Percentiles rank a stretch among this genome's conserved stretches.
Conservation (phyloP, 345 rosid species). For the Salix arbutifolia region DNA sequence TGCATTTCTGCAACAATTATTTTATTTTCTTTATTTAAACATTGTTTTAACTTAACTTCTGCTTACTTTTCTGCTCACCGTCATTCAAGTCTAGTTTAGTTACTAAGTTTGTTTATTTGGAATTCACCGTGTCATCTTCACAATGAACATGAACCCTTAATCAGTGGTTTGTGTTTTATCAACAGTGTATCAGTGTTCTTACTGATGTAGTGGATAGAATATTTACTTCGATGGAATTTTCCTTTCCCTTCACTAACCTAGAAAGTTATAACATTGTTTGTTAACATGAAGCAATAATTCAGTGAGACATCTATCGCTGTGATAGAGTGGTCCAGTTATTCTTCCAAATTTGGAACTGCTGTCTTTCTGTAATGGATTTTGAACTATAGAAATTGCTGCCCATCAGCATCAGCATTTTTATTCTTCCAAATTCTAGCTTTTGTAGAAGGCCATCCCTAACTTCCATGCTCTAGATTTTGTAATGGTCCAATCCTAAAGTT, state of each 20-base stretch:
- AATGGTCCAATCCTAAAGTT: background rate
- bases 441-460: background rate
- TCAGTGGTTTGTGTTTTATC: background rate
- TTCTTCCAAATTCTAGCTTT: background rate
- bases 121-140: background rate
- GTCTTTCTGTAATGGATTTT: background rate
- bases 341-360: background rate
- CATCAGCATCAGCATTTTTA: background rate
- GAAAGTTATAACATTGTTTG: background rate
- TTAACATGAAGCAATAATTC: background rate
- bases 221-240: background rate
- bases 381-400: background rate
- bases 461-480: background rate
- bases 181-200: background rate
- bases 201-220: background rate
- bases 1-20: background rate
- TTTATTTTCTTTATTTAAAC: background rate
- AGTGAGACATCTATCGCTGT: background rate
- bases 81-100: background rate
- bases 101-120: background rate
- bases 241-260: background rate
- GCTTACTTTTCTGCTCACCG: background rate
- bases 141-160: background rate
- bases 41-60: background rate
- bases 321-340: background rate